These are phyloP conservation scores for Cyberlindnera lachancei DNA, from an alignment of 805 yeast genomes.

Conservation along the genomic window DNA sequence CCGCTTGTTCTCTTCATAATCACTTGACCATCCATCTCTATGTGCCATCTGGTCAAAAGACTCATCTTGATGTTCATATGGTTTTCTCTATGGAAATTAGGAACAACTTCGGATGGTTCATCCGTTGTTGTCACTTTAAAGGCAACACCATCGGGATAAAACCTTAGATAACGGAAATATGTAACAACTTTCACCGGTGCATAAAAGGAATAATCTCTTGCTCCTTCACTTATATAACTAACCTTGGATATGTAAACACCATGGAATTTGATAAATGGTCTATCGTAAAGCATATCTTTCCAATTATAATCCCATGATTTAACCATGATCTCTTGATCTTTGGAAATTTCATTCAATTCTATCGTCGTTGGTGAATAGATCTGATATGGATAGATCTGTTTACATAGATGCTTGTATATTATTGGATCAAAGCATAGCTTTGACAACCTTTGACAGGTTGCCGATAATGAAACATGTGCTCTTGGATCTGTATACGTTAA, in stretches of 20 bases:
- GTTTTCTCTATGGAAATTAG: slow-evolving; percentile 34
- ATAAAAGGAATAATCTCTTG: slow-evolving; percentile 53
- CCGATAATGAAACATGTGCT: slow-evolving; percentile 55
- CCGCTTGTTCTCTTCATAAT: slow-evolving; percentile 51
- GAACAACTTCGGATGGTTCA: slow-evolving; percentile 66
- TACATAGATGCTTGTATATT: slow-evolving; percentile 45
- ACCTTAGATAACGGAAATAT: slow-evolving; percentile 78
- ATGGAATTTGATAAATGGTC: slow-evolving; percentile 73
- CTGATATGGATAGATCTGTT: slow-evolving; percentile 47
- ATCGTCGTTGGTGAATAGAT: slow-evolving; percentile 38
- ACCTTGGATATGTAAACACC: slow-evolving; percentile 86
- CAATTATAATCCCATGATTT: slow-evolving; percentile 33
- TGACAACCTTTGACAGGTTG: slow-evolving; percentile 52
- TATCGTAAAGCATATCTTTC: slow-evolving; percentile 31
- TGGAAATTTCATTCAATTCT: slow-evolving; percentile 29
- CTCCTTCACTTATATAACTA: slow-evolving; percentile 79
- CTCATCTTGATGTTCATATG: slow-evolving; percentile 25
- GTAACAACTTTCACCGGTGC: slow-evolving; percentile 80
- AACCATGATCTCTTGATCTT: slow-evolving; percentile 30
- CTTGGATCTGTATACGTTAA: slow-evolving; percentile 45
- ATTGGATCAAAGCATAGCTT: slow-evolving; percentile 46
- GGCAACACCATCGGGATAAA: slow-evolving; percentile 72
- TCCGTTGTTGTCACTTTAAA: slow-evolving; percentile 60
- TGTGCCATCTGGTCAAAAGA: slow-evolving; percentile 31
- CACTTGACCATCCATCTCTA: slow-evolving; percentile 50